Conservation (phyloP, 2,329 filamentous ascomycete genomes). For the Thielaviopsis ethacetica region DNA sequence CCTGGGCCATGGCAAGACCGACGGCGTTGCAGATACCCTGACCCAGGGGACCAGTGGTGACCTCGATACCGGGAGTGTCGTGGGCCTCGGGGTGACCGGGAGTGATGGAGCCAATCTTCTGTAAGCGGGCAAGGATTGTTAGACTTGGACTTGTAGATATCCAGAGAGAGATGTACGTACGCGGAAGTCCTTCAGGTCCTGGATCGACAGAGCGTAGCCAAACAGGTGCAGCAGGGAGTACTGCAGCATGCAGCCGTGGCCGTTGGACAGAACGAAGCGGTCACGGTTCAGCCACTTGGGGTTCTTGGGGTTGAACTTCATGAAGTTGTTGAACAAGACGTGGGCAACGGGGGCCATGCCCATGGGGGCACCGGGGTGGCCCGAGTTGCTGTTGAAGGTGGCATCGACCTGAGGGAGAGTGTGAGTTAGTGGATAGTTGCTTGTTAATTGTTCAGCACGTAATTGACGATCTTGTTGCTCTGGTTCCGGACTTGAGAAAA, state of each 20-base stretch:
- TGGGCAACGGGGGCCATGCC: conserved; percentile 87
- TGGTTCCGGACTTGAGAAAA: neutral
- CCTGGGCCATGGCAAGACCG: conserved; percentile 91
- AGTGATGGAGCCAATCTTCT: conserved; percentile 54
- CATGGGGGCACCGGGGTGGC: conserved; percentile 97
- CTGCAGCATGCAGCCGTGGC: conserved; percentile 98
- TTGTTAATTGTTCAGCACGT: conserved; percentile 12
- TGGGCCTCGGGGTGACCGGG: conserved; percentile 93
- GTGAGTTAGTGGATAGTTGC: neutral
- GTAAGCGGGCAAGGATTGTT: conserved; percentile 6
- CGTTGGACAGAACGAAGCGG: conserved; percentile 97
- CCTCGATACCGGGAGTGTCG: conserved; percentile 92
- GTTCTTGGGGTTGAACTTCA: conserved; percentile 99
- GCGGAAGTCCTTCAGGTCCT: conserved; percentile 93
- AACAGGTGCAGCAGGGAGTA: conserved; percentile 96
- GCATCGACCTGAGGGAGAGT: conserved; percentile 67
- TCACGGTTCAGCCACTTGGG: conserved; percentile 93
- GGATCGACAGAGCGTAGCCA: conserved; percentile 71
- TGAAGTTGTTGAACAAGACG: conserved; percentile 97
- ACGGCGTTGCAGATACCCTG: conserved; percentile 97
- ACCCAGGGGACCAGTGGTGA: conserved; percentile 93
- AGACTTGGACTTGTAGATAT: neutral
- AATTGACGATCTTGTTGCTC: too few species aligned
- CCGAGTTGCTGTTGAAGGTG: conserved; percentile 87
- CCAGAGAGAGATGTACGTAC: conserved; percentile 36